Percentiles rank a stretch among this genome's conserved stretches.
Evolutionary conservation across 306 rosid genomes (phyloP).

Genomic region (Cicer chorassanicum): DNA sequence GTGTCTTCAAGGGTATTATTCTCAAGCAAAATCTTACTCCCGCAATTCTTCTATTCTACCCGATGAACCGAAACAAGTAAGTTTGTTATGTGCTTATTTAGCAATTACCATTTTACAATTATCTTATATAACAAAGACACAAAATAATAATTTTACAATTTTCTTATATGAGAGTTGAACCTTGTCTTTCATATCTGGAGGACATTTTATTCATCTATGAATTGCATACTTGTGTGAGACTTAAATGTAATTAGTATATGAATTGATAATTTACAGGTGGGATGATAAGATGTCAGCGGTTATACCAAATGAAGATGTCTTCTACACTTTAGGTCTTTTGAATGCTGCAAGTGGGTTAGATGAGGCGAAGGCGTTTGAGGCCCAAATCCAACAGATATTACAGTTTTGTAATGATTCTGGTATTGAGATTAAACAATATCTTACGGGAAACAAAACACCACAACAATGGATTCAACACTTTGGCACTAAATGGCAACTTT

Average conservation of each 20-base stretch:
- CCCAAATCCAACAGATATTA: slow-evolving; percentile 51
- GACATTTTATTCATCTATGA: too few relatives aligned
- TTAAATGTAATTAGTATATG: neutral
- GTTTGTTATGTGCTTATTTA: slow-evolving; percentile 31
- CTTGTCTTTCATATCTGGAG: too few relatives aligned
- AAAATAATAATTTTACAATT: too few relatives aligned
- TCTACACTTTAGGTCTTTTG: slow-evolving; percentile 57
- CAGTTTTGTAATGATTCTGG: slow-evolving; percentile 51
- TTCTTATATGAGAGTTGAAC: too few relatives aligned
- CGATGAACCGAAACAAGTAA: slow-evolving; percentile 63
- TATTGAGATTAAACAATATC: slow-evolving; percentile 57
- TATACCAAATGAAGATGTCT: slow-evolving; percentile 64
- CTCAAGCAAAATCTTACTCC: slow-evolving; percentile 51
- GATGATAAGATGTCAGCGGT: slow-evolving; percentile 60
- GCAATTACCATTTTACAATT: neutral
- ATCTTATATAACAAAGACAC: neutral
- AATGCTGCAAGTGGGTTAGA: slow-evolving; percentile 43
- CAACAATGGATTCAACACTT: slow-evolving; percentile 63
- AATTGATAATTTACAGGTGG: slow-evolving; percentile 57
- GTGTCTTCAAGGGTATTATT: slow-evolving; percentile 60
- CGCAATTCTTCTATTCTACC: slow-evolving; percentile 45
- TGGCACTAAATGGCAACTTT: slow-evolving; percentile 63
- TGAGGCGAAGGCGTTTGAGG: slow-evolving; percentile 42
- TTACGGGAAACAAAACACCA: slow-evolving; percentile 49
- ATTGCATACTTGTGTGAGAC: neutral